Evolutionary conservation across 2,329 filamentous ascomycete species (phyloP), one percentile per base, ranked within the genome.

Genomic region (Trichocomaceae sp.): DNA sequence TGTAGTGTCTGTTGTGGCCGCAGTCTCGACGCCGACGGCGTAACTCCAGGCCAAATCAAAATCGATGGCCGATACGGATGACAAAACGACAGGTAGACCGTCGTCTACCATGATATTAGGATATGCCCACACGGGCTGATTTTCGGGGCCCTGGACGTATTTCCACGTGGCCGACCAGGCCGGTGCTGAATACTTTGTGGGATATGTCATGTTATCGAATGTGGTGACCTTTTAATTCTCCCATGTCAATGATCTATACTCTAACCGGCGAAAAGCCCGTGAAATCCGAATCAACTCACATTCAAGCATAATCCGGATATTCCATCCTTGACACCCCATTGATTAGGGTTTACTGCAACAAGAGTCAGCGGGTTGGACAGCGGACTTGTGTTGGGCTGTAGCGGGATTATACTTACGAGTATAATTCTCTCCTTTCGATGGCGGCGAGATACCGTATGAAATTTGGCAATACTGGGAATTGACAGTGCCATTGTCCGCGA

Each of bases 131-230:
- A 81, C 79, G 20, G 78, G 78, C 23, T 74, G 69, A 19, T 62
- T 70, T 50, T 62, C 60, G 2, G 72, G 66, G 26, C 71, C 74
- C n/a, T 61, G 69, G 9, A 73, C 68, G 57, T 77, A 82, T 59
- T 77, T 63, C 79, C 79, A 82, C 39, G 78, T 79, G n/a, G 78
- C 72, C 12, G 72, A 77, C 68, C 77, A 82, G 41, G 67, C 63
- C 22, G 79, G 78, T 1, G 78, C 77, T 0, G 74, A 72, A 19
- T 66, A 67, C 17, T 74, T 68, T 39, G 75, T 76, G 0, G 74
- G 60, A 55, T 81, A 81, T 3, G 77, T 77, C 50, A 71, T 70
- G 63, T 81, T 81, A 64, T 78, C 73, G 66, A 71, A 75, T 0
- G 72, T 71, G 2, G 74, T 77, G 41, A 80, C 72, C 78, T 80